phyloP scores from a whole-genome alignment of 129 eudicot species.

The Scalesia atractyloides region DNA sequence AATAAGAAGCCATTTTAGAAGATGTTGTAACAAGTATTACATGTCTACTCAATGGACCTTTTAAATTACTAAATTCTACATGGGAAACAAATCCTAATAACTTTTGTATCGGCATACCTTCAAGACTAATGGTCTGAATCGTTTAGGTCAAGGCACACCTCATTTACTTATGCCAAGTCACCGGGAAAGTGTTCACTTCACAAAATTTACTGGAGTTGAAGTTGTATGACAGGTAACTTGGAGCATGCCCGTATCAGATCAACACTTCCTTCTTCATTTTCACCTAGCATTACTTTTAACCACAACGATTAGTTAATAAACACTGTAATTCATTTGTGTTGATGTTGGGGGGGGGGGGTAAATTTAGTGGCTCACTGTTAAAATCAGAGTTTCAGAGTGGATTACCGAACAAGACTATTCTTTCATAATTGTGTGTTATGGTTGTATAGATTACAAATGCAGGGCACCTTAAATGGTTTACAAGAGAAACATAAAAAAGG shows the following conservation, averaged over 20 bases:
- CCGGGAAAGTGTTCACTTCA: constrained; percentile 7
- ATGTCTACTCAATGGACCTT: background rate
- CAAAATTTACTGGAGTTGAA: background rate
- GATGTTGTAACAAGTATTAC: background rate
- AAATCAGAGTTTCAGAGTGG: too few relatives aligned
- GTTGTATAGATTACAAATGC: too few relatives aligned
- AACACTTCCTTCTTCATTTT: constrained; percentile 31
- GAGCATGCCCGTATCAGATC: constrained; percentile 7
- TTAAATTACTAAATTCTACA: constrained; percentile 19
- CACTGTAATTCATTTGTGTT: background rate
- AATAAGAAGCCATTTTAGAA: background rate
- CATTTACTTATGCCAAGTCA: constrained; percentile 21
- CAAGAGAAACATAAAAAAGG: too few relatives aligned
- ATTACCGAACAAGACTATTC: too few relatives aligned
- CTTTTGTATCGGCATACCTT: constrained; percentile 23
- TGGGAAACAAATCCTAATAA: constrained; percentile 13
- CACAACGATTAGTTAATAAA: constrained; percentile 19
- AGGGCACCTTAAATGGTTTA: too few relatives aligned
- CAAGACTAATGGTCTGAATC: constrained; percentile 17
- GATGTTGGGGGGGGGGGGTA: background rate
- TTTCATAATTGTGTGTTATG: too few relatives aligned
- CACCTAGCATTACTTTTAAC: constrained; percentile 67
- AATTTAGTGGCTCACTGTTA: constrained; percentile 17
- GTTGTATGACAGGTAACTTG: background rate
- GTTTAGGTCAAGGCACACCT: background rate